Conservation (phyloP, 1,284 basidiomycete species). For the Tilletiopsis washingtonensis region DNA sequence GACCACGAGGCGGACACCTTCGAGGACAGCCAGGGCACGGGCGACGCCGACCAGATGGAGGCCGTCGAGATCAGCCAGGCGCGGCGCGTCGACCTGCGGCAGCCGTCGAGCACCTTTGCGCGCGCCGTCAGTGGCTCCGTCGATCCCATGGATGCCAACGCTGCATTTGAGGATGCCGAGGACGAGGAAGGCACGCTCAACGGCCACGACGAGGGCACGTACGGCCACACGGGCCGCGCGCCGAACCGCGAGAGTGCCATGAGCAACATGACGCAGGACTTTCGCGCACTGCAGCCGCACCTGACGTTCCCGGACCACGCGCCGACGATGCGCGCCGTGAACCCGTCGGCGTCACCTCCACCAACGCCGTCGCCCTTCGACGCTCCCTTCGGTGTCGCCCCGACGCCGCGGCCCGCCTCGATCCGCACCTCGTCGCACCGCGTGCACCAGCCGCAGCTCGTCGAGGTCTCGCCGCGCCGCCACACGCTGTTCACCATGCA, state of each 20-base stretch:
- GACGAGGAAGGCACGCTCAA: slow-evolving; percentile 6
- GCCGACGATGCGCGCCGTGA: background rate
- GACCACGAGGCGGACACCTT: slow-evolving; percentile 1
- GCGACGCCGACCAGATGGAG: background rate
- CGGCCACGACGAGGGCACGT: background rate
- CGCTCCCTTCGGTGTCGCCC: background rate
- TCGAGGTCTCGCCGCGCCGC: background rate
- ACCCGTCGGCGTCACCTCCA: background rate
- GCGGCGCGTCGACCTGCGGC: slow-evolving; percentile 1
- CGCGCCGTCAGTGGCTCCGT: background rate
- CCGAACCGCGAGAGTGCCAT: slow-evolving; percentile 3
- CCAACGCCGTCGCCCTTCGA: slow-evolving; percentile 1
- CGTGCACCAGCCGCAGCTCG: background rate
- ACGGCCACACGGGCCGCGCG: background rate
- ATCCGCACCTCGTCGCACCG: background rate
- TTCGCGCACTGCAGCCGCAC: slow-evolving; percentile 2
- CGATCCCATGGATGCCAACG: background rate
- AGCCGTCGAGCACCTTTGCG: slow-evolving; percentile 1
- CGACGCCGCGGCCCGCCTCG: background rate
- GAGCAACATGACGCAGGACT: slow-evolving; percentile 4
- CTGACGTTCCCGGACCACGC: slow-evolving; percentile 1
- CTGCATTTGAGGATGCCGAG: slow-evolving; percentile 32
- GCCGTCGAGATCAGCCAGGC: slow-evolving; percentile 6
- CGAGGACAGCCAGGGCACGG: background rate
- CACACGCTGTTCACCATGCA: slow-evolving; percentile 17